Conservation (phyloP, 2,329 filamentous ascomycete species). For the Stemphylium beticola region DNA sequence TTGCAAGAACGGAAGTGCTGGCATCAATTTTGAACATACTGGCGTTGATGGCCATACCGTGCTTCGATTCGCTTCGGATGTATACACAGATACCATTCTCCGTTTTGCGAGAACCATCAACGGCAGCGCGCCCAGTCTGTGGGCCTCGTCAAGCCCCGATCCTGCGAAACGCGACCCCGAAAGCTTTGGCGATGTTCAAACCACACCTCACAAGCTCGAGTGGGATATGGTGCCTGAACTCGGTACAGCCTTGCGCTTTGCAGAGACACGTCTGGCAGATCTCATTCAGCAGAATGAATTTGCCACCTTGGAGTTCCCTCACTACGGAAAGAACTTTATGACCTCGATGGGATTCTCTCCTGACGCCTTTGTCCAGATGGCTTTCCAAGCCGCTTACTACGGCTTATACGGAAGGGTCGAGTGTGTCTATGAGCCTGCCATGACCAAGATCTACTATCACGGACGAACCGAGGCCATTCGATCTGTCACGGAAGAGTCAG, state of each 20-base stretch:
- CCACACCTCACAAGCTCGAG: conserved; percentile 92
- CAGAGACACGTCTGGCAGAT: conserved; percentile 91
- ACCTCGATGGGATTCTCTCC: conserved; percentile 96
- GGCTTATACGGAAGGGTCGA: conserved; percentile 93
- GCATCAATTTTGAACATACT: conserved; percentile 99
- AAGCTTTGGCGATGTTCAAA: conserved; percentile 91
- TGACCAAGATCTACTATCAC: conserved; percentile 95
- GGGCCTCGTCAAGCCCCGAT: conserved; percentile 89
- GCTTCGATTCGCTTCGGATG: conserved; percentile 90
- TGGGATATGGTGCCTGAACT: conserved; percentile 97
- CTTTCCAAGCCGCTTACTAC: conserved; percentile 97
- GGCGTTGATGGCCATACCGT: conserved; percentile 98
- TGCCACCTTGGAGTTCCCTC: conserved; percentile 83
- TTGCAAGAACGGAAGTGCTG: conserved; percentile 96
- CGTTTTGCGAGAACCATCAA: conserved; percentile 96
- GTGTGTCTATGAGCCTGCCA: conserved; percentile 95
- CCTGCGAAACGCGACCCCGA: conserved; percentile 89
- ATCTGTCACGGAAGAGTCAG: conserved; percentile 79
- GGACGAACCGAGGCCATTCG: conserved; percentile 94
- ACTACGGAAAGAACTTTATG: conserved; percentile 97
- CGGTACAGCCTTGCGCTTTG: conserved; percentile 88
- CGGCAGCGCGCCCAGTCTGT: conserved; percentile 86
- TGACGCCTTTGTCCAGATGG: conserved; percentile 98
- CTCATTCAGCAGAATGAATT: conserved; percentile 98
- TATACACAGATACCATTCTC: conserved; percentile 97